phyloP scores from a whole-genome alignment of 371 early-diverging fungal species.

The Mucor piriformis region DNA sequence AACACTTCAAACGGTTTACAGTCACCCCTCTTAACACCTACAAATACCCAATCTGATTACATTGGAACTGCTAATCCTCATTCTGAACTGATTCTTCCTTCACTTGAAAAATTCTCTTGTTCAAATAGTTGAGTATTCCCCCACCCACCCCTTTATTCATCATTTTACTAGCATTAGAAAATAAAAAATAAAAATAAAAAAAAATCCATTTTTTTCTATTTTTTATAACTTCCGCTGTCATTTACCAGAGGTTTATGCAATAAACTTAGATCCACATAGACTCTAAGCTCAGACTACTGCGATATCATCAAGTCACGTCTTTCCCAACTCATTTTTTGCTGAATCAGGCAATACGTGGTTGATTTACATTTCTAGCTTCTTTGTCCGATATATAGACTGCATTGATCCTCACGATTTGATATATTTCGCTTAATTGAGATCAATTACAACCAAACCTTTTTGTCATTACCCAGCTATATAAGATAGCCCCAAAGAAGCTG shows the following conservation, averaged over 20 bases:
- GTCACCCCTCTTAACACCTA: neutral
- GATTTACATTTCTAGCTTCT: too few species aligned
- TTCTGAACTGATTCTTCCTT: conserved; percentile 17
- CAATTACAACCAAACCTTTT: too few species aligned
- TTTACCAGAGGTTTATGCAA: neutral
- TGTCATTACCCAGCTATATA: too few species aligned
- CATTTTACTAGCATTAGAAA: neutral
- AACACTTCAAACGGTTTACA: conserved; percentile 2
- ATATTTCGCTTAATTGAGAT: too few species aligned
- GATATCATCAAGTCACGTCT: too few species aligned
- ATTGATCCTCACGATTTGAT: too few species aligned
- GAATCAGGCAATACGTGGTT: too few species aligned
- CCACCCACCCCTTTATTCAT: too few species aligned
- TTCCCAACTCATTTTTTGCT: too few species aligned
- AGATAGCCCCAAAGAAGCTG: too few species aligned
- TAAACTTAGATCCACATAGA: too few species aligned
- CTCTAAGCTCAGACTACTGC: neutral
- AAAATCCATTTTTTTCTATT: neutral
- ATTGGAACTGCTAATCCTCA: conserved; percentile 10
- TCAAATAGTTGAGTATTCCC: neutral
- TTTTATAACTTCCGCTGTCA: conserved; percentile 2
- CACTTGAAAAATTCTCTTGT: neutral
- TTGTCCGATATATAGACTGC: too few species aligned
- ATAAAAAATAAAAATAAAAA: neutral
- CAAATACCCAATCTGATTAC: conserved; percentile 9